phyloP scores from a whole-genome alignment of 2,329 filamentous ascomycete species.

The Coniochaeta prunicola region DNA sequence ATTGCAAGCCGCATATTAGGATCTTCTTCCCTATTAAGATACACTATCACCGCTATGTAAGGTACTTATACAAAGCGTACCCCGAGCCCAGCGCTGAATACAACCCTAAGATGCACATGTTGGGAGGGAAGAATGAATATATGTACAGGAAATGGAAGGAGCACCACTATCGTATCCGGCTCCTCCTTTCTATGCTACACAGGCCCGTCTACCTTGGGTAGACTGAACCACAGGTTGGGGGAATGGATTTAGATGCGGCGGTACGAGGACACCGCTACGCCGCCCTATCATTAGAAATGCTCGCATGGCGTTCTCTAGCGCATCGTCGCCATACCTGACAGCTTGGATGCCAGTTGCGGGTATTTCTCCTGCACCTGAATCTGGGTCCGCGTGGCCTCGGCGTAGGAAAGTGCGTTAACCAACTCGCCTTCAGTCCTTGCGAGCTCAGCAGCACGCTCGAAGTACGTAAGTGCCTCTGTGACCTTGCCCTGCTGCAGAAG shows the following conservation, averaged over 20 bases:
- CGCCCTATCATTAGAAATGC: not conserved
- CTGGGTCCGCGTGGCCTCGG: slow-evolving; percentile 93
- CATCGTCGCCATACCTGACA: slow-evolving; percentile 47
- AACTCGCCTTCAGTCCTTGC: slow-evolving; percentile 93
- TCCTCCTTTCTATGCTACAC: not conserved
- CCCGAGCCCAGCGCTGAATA: not conserved
- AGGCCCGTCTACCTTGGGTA: slow-evolving; percentile 5
- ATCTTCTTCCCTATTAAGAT: not conserved
- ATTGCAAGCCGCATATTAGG: not conserved
- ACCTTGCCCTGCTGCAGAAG: slow-evolving; percentile 97
- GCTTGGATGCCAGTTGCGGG: slow-evolving; percentile 67
- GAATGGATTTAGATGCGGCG: not conserved
- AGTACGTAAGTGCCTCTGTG: slow-evolving; percentile 89
- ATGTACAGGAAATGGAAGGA: not conserved
- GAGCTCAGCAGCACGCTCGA: slow-evolving; percentile 91
- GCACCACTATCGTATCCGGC: not conserved
- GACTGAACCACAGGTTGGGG: not conserved
- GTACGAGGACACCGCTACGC: not conserved
- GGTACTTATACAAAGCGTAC: not conserved
- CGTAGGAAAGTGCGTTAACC: slow-evolving; percentile 92
- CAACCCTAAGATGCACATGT: not conserved
- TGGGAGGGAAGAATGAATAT: not conserved
- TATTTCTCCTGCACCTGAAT: slow-evolving; percentile 87
- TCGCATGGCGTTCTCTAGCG: slow-evolving; percentile 6
- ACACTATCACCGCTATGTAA: not conserved